phyloP scores from a whole-genome alignment of 23 red algal genomes.

The Gracilaria caudata region DNA sequence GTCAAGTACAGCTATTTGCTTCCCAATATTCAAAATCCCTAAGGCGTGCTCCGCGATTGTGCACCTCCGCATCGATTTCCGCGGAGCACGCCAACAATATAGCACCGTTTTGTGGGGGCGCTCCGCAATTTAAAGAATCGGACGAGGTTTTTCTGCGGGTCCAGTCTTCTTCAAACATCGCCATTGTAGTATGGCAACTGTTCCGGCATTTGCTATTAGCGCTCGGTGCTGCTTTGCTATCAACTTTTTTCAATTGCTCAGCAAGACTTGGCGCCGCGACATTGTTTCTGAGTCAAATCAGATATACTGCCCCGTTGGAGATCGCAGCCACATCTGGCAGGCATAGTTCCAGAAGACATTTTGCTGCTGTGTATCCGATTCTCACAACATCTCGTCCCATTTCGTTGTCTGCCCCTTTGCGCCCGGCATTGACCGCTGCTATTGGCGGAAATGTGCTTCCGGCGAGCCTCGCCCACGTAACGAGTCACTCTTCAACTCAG shows the following conservation, averaged over 20 bases:
- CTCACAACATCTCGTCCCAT: background rate
- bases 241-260: slow-evolving; percentile 7
- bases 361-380: slow-evolving; percentile 8
- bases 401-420: background rate
- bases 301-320: background rate
- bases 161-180: background rate
- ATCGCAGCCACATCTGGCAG: background rate
- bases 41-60: slow-evolving; percentile 33
- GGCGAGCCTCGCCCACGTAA: background rate
- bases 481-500: background rate
- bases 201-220: background rate
- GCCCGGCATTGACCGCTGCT: background rate
- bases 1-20: background rate
- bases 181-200: background rate
- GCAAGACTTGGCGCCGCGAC: background rate
- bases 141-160: background rate
- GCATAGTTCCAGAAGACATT: background rate
- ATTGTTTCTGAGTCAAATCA: background rate
- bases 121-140: background rate
- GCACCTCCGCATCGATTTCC: background rate
- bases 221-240: slow-evolving; percentile 1
- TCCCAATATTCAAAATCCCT: background rate
- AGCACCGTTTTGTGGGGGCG: background rate
- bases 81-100: slow-evolving; percentile 10
- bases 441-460: background rate